These are phyloP conservation scores for Kokia cookei DNA, from an alignment of 441 rosid genomes.

Conservation along the genomic window DNA sequence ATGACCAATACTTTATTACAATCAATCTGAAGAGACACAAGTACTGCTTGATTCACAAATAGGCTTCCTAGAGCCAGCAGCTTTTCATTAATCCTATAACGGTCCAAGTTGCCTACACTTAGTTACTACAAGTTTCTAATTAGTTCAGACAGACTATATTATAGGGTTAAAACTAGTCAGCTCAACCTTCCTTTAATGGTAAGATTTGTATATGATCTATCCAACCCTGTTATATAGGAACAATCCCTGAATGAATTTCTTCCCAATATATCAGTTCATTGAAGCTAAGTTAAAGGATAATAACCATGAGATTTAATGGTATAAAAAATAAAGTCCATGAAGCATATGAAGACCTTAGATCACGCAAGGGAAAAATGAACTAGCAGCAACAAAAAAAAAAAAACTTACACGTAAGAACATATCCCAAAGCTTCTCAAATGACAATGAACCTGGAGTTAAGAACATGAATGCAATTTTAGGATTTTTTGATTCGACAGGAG, in stretches of 20 bases:
- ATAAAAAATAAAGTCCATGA: background rate
- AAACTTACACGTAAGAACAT: constrained; percentile 59
- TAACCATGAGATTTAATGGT: background rate
- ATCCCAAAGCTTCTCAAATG: constrained; percentile 97
- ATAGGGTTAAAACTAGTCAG: no score
- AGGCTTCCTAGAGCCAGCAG: background rate
- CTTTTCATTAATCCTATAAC: background rate
- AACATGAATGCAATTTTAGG: constrained; percentile 90
- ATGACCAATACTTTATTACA: background rate
- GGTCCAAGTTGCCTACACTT: background rate
- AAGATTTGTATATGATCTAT: background rate
- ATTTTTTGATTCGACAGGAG: constrained; percentile 33
- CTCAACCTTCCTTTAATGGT: background rate
- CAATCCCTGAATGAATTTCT: background rate
- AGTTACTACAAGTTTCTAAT: background rate
- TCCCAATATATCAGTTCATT: background rate
- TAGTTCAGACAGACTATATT: background rate
- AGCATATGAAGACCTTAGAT: background rate
- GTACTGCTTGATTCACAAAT: background rate
- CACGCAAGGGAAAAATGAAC: background rate
- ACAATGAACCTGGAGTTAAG: constrained; percentile 78
- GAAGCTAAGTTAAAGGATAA: background rate
- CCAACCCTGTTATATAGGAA: background rate
- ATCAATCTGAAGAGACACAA: background rate
- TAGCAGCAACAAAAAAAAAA: background rate